Evolutionary conservation across 176 grass and related monocot genomes (phyloP), one percentile per base, ranked within the genome.

Genomic region (Lolium perenne): DNA sequence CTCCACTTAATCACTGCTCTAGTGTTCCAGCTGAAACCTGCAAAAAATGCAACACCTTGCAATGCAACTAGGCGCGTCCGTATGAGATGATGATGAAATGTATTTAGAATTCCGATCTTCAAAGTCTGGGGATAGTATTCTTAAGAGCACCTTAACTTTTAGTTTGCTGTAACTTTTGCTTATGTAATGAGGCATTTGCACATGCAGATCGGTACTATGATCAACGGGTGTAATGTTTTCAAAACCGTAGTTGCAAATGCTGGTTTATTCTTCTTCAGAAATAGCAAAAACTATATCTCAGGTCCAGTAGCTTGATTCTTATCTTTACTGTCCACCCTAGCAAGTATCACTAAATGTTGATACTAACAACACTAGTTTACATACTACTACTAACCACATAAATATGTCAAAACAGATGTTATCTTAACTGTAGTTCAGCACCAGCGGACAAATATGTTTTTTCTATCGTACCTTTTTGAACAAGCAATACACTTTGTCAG

Each of bases 51-150:
- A 57, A 79, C 61, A 57, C 17, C 54, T 79, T 69, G 15, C n/a
- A 55, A 76, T 74, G 10, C 14, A 45, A 66, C 47, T 55, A 76
- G 49, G 41, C 59, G 76, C 81, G 50, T 85, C 76, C 45, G 26
- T 65, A 63, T 69, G 60, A 81, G 85, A 67, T 75, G 85, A 56
- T 63, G 76, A 80, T 80, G 76, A 47, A 57, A 58, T 48, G 22
- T 8, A 10, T 56, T 67, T 83, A 87, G 80, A 83, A 50, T 71
- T 45, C 63, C 11, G 7, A 4, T 4, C n/a, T 13, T 55, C 18
- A 32, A 58, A 76, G 82, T 23, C 14, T 85, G 51, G 50, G 71
- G 76, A 7, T 71, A 60, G 17, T 61, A 62, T 43, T 84, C 81
- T 3, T 82, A 76, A 81, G n/a, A 59, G 54, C 20, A 54, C n/a